Evolutionary conservation across 2,329 filamentous ascomycete genomes (phyloP).

Genomic region (Fusarium tanahbumbuense): DNA sequence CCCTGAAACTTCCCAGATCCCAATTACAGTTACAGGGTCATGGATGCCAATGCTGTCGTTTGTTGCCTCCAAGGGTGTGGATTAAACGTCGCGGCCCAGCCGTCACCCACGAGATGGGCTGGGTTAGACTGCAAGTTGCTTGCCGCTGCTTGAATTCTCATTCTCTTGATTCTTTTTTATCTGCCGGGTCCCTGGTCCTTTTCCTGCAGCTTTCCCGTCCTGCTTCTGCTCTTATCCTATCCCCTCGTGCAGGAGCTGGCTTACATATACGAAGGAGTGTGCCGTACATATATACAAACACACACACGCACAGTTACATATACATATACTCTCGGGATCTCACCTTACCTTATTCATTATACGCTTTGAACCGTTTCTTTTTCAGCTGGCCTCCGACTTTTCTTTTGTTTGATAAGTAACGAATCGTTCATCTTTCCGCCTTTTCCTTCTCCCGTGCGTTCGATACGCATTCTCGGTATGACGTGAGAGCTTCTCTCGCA

Average conservation of each 20-base stretch:
- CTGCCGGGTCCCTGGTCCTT: conserved; percentile 41
- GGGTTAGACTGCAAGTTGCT: conserved; percentile 22
- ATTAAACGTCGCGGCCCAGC: conserved; percentile 27
- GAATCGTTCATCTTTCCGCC: conserved; percentile 17
- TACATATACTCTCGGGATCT: conserved; percentile 35
- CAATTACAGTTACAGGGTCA: conserved; percentile 7
- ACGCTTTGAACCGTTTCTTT: conserved; percentile 16
- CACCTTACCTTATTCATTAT: conserved; percentile 14
- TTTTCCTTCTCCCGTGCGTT: conserved; percentile 23
- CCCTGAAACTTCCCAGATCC: conserved; percentile 29
- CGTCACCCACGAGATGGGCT: conserved; percentile 34
- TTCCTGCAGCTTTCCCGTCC: conserved; percentile 39
- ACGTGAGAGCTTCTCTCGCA: conserved; percentile 45
- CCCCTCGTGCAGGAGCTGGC: conserved; percentile 25
- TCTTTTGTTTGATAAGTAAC: conserved; percentile 20
- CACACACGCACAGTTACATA: conserved; percentile 33
- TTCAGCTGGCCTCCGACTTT: conserved; percentile 10
- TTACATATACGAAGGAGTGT: conserved; percentile 39
- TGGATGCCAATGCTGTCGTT: conserved; percentile 19
- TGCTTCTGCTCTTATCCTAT: conserved; percentile 42
- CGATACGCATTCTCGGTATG: conserved; percentile 41
- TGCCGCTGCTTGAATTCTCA: conserved; percentile 17
- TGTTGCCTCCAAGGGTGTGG: conserved; percentile 29
- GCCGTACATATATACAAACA: conserved; percentile 14
- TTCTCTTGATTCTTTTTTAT: conserved; percentile 38